phyloP scores from a whole-genome alignment of 768 basidiomycete species.

The Mycena venus region DNA sequence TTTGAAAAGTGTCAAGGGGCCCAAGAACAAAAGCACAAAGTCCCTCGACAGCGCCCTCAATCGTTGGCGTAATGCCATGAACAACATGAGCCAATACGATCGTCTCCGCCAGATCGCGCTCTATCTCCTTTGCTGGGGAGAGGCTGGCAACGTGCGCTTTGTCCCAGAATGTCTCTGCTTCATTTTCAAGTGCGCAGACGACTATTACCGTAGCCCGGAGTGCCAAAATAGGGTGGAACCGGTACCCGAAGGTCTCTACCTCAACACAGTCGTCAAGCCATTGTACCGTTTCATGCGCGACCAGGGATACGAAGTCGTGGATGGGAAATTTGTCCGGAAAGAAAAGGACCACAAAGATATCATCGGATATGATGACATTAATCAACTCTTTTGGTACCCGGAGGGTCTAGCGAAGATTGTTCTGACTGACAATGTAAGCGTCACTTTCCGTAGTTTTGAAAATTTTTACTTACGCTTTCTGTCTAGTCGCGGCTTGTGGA shows the following conservation, averaged over 20 bases:
- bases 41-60: slow-evolving; percentile 94
- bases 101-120: slow-evolving; percentile 96
- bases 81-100: slow-evolving; percentile 99
- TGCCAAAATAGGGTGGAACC: slow-evolving; percentile 96
- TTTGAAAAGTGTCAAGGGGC: slow-evolving; percentile 83
- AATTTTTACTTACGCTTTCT: slow-evolving; percentile 13
- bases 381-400: slow-evolving; percentile 99
- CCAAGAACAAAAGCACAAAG: slow-evolving; percentile 68
- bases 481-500: slow-evolving; percentile 91
- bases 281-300: slow-evolving; percentile 96
- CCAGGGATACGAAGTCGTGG: slow-evolving; percentile 95
- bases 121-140: slow-evolving; percentile 97
- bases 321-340: slow-evolving; percentile 93
- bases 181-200: slow-evolving; percentile 99
- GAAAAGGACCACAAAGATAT: slow-evolving; percentile 96
- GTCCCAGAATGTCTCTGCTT: slow-evolving; percentile 98
- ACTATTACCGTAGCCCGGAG: slow-evolving; percentile 98
- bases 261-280: slow-evolving; percentile 92
- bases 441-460: neutral
- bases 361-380: slow-evolving; percentile 99
- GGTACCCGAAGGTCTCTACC: slow-evolving; percentile 94
- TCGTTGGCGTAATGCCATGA: slow-evolving; percentile 98
- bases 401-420: slow-evolving; percentile 96
- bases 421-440: slow-evolving; percentile 83
- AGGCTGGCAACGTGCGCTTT: slow-evolving; percentile 97